Evolutionary conservation across 2,329 filamentous ascomycete species (phyloP), one percentile per base, ranked within the genome.

Genomic region (Akanthomyces dipterigenus): DNA sequence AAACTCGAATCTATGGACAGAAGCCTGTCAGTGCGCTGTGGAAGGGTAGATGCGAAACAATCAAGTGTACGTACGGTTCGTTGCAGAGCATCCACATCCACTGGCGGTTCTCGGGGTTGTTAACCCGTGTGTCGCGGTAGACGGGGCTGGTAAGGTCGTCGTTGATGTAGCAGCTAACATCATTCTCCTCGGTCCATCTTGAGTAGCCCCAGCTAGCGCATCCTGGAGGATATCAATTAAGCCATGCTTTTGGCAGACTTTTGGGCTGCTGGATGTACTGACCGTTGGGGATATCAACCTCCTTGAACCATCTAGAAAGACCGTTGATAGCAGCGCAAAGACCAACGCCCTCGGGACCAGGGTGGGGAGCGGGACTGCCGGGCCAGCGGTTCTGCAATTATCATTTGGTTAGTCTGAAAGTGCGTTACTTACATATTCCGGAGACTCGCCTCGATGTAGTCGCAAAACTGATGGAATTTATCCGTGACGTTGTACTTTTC

Each of bases 251-350:
- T 18, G 34, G 7, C 28, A 34, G 42, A 12, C 22, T 45, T 24
- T 11, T 1, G 1, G 18, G 14, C 3, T 20, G 24, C n/a, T 31
- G n/a, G 4, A 20, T 24, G 3, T 20, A 73, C 80, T 75, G 65
- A 81, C 80, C 76, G 26, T 75, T 78, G 1, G 80, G 81, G 14
- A 85, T 66, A 8, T 75, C 72, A 1, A 72, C 64, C 2, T 72
- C 69, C 48, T 74, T 82, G 67, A 77, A 78, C 78, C 80, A 86
- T n/a, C 72, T 75, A 16, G 82, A 81, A 62, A 82, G 85, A 55
- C 81, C 82, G 22, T 74, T 68, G 3, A 86, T 72, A 1, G 83
- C 82, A 60, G 78, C 78, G n/a, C 76, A 67, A 1, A 82, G 71
- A 22, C 82, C 82, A n/a, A 85, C 80, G 8, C 82, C 82, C 0